phyloP scores from a whole-genome alignment of 768 basidiomycete genomes.

The Paxillus involutus region DNA sequence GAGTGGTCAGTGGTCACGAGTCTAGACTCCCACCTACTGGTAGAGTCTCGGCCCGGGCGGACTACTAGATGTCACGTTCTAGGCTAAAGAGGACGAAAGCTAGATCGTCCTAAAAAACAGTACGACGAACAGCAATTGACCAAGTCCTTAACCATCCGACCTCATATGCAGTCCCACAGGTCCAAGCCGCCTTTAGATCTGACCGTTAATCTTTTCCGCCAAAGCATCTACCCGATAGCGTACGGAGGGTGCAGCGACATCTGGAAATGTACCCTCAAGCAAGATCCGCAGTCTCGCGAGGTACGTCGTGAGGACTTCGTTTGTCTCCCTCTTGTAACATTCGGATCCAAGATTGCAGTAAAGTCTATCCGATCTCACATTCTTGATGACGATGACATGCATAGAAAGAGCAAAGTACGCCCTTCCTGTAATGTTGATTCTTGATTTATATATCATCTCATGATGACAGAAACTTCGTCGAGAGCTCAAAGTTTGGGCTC shows the following conservation, averaged over 20 bases:
- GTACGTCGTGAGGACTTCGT: constrained; percentile 6
- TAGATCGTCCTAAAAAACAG: no score
- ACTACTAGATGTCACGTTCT: no score
- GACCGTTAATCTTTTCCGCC: background rate
- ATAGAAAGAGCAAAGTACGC: constrained; percentile 10
- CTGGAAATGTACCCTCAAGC: constrained; percentile 24
- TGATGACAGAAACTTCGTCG: constrained; percentile 18
- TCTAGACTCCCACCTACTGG: no score
- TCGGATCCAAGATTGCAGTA: constrained; percentile 1
- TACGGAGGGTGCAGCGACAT: constrained; percentile 26
- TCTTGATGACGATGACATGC: constrained; percentile 3
- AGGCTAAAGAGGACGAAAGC: no score
- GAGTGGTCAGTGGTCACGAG: no score
- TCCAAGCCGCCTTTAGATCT: background rate
- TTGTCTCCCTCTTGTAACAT: background rate
- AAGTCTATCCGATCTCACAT: constrained; percentile 4
- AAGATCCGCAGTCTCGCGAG: constrained; percentile 15
- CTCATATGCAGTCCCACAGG: background rate
- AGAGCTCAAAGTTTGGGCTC: constrained; percentile 25
- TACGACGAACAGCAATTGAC: background rate
- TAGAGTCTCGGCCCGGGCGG: no score
- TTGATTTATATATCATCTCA: background rate
- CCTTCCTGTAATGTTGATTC: background rate
- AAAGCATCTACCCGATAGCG: constrained; percentile 18
- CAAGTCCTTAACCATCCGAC: no score